Percentiles rank a stretch among this genome's conserved stretches.
Evolutionary conservation across 1,139 yeast genomes (phyloP).

Genomic region (Pneumocystis murina): DNA sequence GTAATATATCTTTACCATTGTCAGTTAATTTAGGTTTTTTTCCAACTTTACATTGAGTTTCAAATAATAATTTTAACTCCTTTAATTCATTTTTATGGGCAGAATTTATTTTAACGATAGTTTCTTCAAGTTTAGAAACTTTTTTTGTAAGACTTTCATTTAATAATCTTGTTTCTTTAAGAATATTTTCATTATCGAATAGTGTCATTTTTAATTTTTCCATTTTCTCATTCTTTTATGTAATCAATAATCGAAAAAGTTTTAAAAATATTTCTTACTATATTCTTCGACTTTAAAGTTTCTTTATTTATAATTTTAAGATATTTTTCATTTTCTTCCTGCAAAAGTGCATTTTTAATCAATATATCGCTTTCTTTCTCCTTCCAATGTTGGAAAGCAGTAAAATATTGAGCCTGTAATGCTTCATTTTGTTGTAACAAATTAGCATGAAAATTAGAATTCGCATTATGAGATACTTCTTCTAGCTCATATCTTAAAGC

Average conservation of each 20-base stretch:
- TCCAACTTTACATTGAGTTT: not conserved
- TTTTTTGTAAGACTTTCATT: not conserved
- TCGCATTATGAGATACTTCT: slow-evolving; percentile 20
- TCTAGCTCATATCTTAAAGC: slow-evolving; percentile 31
- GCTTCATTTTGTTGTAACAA: slow-evolving; percentile 34
- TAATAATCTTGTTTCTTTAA: slow-evolving; percentile 2
- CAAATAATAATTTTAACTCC: not conserved
- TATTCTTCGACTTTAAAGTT: not conserved
- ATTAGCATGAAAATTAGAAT: slow-evolving; percentile 22
- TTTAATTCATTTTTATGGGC: not conserved
- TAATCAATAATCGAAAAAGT: slow-evolving; percentile 23
- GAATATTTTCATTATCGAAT: slow-evolving; percentile 10
- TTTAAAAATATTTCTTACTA: not conserved
- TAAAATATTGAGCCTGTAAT: slow-evolving; percentile 49
- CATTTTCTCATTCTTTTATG: slow-evolving; percentile 16
- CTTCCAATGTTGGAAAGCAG: slow-evolving; percentile 55
- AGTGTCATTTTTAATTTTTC: slow-evolving; percentile 6
- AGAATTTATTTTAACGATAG: not conserved
- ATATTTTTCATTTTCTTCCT: slow-evolving; percentile 19
- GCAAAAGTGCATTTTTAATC: slow-evolving; percentile 33
- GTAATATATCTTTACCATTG: not conserved
- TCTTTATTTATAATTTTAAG: slow-evolving; percentile 11
- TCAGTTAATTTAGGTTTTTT: not conserved
- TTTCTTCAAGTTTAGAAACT: not conserved
- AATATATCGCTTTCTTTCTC: slow-evolving; percentile 41